Evolutionary conservation across 106 monocot species (phyloP), one percentile per base, ranked within the genome.

Genomic region (Dendrobium catenatum): DNA sequence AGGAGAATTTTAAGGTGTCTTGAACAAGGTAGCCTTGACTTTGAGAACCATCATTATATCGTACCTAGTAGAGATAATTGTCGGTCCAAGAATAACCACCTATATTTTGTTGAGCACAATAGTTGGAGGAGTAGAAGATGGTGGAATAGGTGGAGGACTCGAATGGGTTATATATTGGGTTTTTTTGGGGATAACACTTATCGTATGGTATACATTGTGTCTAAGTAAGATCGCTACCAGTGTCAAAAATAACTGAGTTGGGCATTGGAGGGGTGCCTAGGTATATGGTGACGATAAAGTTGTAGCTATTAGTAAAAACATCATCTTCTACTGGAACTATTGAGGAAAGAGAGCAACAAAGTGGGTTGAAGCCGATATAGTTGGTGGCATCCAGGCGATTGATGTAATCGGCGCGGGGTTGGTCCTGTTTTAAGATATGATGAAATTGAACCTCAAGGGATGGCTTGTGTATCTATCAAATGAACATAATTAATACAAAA

Each of bases 181-280:
- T 1, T 33, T 33, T 33, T 33, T 33, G 22, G 9, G 13, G 68
- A 70, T 80, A 68, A 48, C 68, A 68, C 0, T 19, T 5, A 6
- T 1, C 9, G 27, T 70, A 80, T 0, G 80, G 70, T 33, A 68
- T 66, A 70, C 70, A 80, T n/a, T 80, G 80, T 31, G 72, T 72
- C 80, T 67, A 80, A 41, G 80, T 80, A 6, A 80, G 42, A 70
- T 80, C 80, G 46, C 80, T 80, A 43, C 80, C 80, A 2, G 80
- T 80, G 80, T 80, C 80, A 4, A 80, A 33, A 33, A 33, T 33
- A 33, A 33, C 1, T 33, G 2, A 33, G 27, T 27, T 0, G 33
- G 33, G 1, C 10, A 68, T 29, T 5, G 26, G 24, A 2, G 80
- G 80, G 70, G 68, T 80, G 26, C 68, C 80, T 44, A 80, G 48